A percentile compares a stretch with the other conserved stretches of the same genome.
Evolutionary conservation across 768 basidiomycete genomes (phyloP).

Genomic region (Boletus rufocinnamomeus): DNA sequence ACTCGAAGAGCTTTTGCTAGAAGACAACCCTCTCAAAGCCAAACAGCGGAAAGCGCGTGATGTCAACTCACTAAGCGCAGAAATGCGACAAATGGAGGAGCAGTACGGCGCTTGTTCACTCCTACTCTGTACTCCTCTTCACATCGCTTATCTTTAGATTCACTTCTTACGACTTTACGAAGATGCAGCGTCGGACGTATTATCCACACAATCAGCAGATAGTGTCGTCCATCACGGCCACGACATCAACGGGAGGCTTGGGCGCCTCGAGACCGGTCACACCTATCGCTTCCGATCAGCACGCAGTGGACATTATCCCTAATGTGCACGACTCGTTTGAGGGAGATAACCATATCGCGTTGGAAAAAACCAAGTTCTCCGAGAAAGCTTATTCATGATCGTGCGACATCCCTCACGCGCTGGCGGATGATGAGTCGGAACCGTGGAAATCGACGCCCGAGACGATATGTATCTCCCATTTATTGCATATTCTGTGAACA

Average conservation of each 20-base stretch:
- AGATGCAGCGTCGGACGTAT: slow-evolving; percentile 88
- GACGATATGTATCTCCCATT: slow-evolving; percentile 24
- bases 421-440: slow-evolving; percentile 1
- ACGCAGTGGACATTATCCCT: slow-evolving; percentile 45
- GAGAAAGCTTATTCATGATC: slow-evolving; percentile 55
- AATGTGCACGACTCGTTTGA: slow-evolving; percentile 46
- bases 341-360: slow-evolving; percentile 39
- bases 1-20: slow-evolving; percentile 90
- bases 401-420: background rate
- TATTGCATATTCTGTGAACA: slow-evolving; percentile 27
- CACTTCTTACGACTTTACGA: slow-evolving; percentile 88
- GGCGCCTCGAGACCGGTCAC: slow-evolving; percentile 75
- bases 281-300: slow-evolving; percentile 50
- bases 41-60: slow-evolving; percentile 92
- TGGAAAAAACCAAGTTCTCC: slow-evolving; percentile 42
- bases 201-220: slow-evolving; percentile 80
- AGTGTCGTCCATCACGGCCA: slow-evolving; percentile 64
- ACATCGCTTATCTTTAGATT: slow-evolving; percentile 53
- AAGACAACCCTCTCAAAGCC: slow-evolving; percentile 97
- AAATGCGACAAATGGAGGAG: slow-evolving; percentile 98
- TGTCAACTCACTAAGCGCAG: slow-evolving; percentile 72
- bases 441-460: slow-evolving; percentile 4
- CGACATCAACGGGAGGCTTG: slow-evolving; percentile 70
- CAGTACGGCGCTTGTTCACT: slow-evolving; percentile 57
- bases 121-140: background rate